Conservation (phyloP, 495 filamentous ascomycete species). For the Parathielavia appendiculata region DNA sequence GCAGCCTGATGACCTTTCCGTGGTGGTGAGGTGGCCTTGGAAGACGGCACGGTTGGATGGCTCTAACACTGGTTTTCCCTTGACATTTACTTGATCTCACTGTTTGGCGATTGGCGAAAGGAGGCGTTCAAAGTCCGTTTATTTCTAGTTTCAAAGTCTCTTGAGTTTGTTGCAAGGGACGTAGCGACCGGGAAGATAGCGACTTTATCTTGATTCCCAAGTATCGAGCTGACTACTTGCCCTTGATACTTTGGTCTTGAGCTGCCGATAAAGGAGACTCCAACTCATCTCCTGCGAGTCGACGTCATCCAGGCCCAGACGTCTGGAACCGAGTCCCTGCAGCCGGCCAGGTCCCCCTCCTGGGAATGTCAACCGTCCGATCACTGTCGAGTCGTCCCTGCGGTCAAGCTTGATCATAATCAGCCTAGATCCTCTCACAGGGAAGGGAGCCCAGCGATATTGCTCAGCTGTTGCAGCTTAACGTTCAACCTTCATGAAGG, state of each 20-base stretch:
- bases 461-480: too few species aligned
- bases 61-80: background rate
- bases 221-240: background rate
- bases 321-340: background rate
- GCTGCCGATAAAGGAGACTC: background rate
- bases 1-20: slow-evolving; percentile 25
- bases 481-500: too few species aligned
- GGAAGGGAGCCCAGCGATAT: too few species aligned
- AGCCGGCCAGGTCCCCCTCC: background rate
- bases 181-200: background rate
- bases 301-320: background rate
- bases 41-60: background rate
- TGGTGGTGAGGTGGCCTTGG: slow-evolving; percentile 2
- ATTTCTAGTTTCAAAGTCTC: background rate
- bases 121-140: background rate
- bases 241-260: background rate
- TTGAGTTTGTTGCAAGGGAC: background rate
- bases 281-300: background rate
- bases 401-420: background rate
- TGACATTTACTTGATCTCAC: background rate
- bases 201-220: background rate
- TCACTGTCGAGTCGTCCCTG: background rate
- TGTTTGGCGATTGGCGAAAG: slow-evolving; percentile 11
- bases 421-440: background rate
- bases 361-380: background rate